Evolutionary conservation across 2,329 filamentous ascomycete genomes (phyloP), one percentile per base, ranked within the genome.

Genomic region (Tetracladium maxilliforme): DNA sequence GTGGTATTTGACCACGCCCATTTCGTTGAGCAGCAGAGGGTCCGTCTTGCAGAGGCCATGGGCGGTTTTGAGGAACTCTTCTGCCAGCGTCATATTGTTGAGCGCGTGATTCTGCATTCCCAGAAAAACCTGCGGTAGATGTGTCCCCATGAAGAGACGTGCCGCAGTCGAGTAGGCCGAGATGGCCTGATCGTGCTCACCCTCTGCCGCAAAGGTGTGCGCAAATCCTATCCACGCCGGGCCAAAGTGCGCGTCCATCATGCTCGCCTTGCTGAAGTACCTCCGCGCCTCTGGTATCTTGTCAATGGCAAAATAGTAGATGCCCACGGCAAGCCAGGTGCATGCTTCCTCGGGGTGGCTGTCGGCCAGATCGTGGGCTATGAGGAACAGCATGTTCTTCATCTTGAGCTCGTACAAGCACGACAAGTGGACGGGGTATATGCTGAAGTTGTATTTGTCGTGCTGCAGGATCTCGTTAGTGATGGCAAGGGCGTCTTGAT

Each of bases 151-250:
- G 51, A 98, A 98, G 1, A 98, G 58, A 19, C 90, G 69, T 3
- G 87, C 87, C 1, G 90, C 90, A 1, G 90, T 98, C 16, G 82
- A 92, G 54, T 98, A 98, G 1, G 92, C 90, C 7, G 86, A 92
- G 34, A 98, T 94, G 23, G 90, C 90, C 53, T 98, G 90, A 47
- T 98, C 90, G 48, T 95, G 86, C 50, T 98, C 90, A 26, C 90
- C 90, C 48, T 98, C 90, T 8, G 84, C 86, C 2, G 90, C 90
- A 47, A 98, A 98, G 0, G 90, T 98, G 48, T 98, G 92, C 2
- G 90, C 90, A 44, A 98, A 98, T 2, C 92, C 90, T 35, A 98
- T 95, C 90, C 90, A 98, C 4, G 90, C 90, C 2, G 90, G 82
- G 0, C 87, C 87, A 41, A 93, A 98, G 53, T 95, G 87, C 6